Percentiles rank a stretch among this genome's conserved stretches.
Evolutionary conservation across 768 basidiomycete species (phyloP).

Genomic region (Cubamyces sp.): DNA sequence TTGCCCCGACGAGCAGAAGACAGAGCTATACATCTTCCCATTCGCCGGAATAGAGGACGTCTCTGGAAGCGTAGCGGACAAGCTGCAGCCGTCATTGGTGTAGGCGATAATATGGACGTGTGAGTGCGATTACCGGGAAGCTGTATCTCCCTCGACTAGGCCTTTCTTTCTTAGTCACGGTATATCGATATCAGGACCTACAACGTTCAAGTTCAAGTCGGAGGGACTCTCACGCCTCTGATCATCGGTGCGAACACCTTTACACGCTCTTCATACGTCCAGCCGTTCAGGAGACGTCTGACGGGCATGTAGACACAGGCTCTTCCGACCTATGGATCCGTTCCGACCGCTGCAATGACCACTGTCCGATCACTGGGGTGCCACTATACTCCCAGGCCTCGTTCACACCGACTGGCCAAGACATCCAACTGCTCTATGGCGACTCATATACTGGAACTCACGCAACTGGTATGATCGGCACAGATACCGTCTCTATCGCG

Average conservation of each 20-base stretch:
- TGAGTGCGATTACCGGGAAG: slow-evolving; percentile 40
- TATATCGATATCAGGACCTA: slow-evolving; percentile 52
- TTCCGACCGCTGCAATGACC: slow-evolving; percentile 55
- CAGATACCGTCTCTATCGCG: slow-evolving; percentile 58
- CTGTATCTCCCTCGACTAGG: background rate
- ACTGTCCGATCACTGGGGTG: slow-evolving; percentile 42
- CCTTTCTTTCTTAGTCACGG: background rate
- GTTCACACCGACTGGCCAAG: slow-evolving; percentile 52
- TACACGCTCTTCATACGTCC: background rate
- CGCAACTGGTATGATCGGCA: slow-evolving; percentile 65
- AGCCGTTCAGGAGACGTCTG: background rate
- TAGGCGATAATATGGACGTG: slow-evolving; percentile 69
- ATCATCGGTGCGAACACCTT: slow-evolving; percentile 54
- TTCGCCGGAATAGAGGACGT: slow-evolving; percentile 3
- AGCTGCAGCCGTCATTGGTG: slow-evolving; percentile 46
- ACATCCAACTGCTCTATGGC: slow-evolving; percentile 62
- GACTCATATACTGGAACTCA: slow-evolving; percentile 74
- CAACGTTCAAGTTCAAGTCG: slow-evolving; percentile 61
- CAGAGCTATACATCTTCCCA: slow-evolving; percentile 22
- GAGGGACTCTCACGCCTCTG: slow-evolving; percentile 54
- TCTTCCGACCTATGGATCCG: slow-evolving; percentile 80
- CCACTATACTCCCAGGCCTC: slow-evolving; percentile 54
- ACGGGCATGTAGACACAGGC: slow-evolving; percentile 62
- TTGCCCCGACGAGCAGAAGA: too few relatives aligned
- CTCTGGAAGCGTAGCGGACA: slow-evolving; percentile 26